phyloP scores from a whole-genome alignment of 169 alveolate species.

The Perkinsus olseni region DNA sequence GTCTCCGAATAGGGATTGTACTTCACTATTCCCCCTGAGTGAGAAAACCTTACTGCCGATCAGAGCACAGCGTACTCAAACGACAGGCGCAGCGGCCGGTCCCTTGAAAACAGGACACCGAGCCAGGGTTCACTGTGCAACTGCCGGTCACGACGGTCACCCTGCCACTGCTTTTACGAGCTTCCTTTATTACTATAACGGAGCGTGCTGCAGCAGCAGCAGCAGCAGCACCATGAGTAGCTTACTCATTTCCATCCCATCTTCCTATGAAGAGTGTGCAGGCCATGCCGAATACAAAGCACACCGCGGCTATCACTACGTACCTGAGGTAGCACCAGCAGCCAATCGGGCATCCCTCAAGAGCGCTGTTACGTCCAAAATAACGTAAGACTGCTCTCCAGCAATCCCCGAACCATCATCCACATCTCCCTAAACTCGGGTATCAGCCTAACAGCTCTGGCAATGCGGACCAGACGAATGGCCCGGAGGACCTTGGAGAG shows the following conservation, averaged over 20 bases:
- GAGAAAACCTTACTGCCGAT: too few relatives aligned
- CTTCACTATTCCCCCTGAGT: not conserved
- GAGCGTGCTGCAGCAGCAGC: too few relatives aligned
- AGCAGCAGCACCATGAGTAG: too few relatives aligned
- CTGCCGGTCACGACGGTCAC: too few relatives aligned
- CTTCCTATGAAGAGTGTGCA: not conserved
- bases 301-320: not conserved
- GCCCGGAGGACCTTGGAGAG: conserved; percentile 6
- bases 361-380: not conserved
- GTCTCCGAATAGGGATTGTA: not conserved
- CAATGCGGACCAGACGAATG: not conserved
- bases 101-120: too few relatives aligned
- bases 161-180: too few relatives aligned
- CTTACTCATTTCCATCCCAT: not conserved
- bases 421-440: not conserved
- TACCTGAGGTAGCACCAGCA: not conserved
- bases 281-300: not conserved
- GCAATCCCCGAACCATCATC: conserved; percentile 3
- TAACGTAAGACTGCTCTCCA: not conserved
- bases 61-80: too few relatives aligned
- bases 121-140: too few relatives aligned
- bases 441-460: not conserved
- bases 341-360: not conserved
- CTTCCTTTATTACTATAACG: too few relatives aligned
- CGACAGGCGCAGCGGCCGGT: too few relatives aligned